Evolutionary conservation across 192 early-diverging fungal species (phyloP), one percentile per base, ranked within the genome.

Genomic region (Umbelopsis isabellina): DNA sequence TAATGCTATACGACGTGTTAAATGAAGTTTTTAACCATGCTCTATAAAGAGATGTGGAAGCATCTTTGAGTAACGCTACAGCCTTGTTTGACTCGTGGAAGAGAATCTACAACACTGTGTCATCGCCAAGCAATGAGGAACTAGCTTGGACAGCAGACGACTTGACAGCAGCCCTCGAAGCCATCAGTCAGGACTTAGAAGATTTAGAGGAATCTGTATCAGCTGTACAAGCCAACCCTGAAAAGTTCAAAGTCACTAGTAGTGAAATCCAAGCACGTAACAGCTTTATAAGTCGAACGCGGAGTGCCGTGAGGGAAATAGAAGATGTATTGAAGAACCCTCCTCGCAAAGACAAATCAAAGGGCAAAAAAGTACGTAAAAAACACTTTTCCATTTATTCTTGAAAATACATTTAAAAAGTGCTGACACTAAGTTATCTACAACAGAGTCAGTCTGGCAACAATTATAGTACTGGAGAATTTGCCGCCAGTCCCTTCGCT

Each of bases 141-240:
- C 68, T 88, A 18, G 11, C 80, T 18, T 79, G 85, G 76, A 85
- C 86, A 11, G 83, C 79, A 30, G 86, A 88, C 44, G 86, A 88
- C 49, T 58, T 88, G 0, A 52, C 37, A 25, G 61, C 72, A 37
- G 71, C 75, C 27, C 46, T 86, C 16, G 64, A 75, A 53, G 78
- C 69, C 30, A 78, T 88, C 15, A 77, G 75, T 52, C 80, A 78
- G 48, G 86, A 88, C 49, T 65, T 88, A 10, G 83, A 85, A 22
- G 86, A 86, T 51, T 55, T 88, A 5, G 78, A 84, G n/a, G 83
- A 84, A 67, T 77, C 86, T 1, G 79, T 88, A 35, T 15, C 58
- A 5, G 74, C 71, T 11, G 58, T 61, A n/a, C 41, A 71, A 27
- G 72, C 74, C 6, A 76, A 80, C 48, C 84, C 84, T 46, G 52